phyloP scores from a whole-genome alignment of 2,329 filamentous ascomycete genomes.

The Alternaria metachromatica region DNA sequence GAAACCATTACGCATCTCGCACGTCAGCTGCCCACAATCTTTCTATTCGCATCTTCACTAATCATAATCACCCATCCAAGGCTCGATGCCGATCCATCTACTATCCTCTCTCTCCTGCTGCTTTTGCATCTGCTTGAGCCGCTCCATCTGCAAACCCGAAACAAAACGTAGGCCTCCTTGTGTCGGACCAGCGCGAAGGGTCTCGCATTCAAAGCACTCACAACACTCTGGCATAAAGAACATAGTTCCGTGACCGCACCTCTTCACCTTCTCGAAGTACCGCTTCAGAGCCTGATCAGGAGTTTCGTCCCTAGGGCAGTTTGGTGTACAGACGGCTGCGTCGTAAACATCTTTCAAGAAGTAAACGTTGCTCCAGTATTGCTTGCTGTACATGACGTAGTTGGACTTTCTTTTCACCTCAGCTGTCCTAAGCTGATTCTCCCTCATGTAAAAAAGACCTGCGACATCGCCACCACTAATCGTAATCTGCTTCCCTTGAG shows the following conservation, averaged over 20 bases:
- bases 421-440: no score
- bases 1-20: no score
- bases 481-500: no score
- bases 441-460: no score
- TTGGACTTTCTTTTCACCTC: background rate
- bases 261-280: background rate
- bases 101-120: background rate
- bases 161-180: background rate
- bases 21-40: no score
- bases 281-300: background rate
- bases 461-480: no score
- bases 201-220: background rate
- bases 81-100: background rate
- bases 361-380: background rate
- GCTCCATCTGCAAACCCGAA: background rate
- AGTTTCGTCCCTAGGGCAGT: background rate
- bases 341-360: background rate
- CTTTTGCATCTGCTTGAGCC: background rate
- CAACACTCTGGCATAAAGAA: background rate
- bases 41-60: no score
- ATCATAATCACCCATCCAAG: no score
- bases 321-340: background rate
- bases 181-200: background rate
- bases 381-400: background rate
- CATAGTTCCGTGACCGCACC: background rate